Base-by-base conservation (phyloP, 441 rosid species). In the Euphorbia schlechtendalii region DNA sequence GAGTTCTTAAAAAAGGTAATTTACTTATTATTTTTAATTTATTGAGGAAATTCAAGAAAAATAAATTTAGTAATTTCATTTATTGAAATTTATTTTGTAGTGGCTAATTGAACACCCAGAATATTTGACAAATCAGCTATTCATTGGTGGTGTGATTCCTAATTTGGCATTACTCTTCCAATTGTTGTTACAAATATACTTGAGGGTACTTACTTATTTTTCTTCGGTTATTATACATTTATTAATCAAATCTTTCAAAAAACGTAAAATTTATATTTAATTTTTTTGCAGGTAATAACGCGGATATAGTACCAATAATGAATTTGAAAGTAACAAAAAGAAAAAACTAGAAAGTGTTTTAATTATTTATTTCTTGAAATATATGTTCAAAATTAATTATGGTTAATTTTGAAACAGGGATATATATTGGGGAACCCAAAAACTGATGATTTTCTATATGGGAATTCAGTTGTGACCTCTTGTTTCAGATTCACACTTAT, bases 401-500 rank as follows among this genome's bases (percentile, higher is more conserved):
- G 9, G 21, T 40, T 17, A 46, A 22, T 17, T 18, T 36, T 36
- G 0, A 22, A 18, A 24, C 76, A 86, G 92, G 96, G 92, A 62
- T 88, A 81, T 75, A 43, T 86, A 9, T 78, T 86, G 32, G 92
- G 89, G 28, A 82, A 82, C 69, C 85, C 86, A 1, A 18, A 2
- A 21, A 82, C 86, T n/a, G 80, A 79, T 14, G 0, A 12, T 12
- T 62, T 51, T 40, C 40, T 72, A 59, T 84, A 82, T 56, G 30
- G 0, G 17, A 73, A 79, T 63, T 74, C 81, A 51, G 57, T 40
- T 27, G 49, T 82, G 32, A 74, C 82, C 24, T 77, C 56, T 74
- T 77, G 64, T 22, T 74, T 74, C 56, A 69, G 74, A 11, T 64
- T 63, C 74, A 74, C 78, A 62, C 63, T 82, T 2, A 79, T 82